Evolutionary conservation across 2,329 filamentous ascomycete species (phyloP), one percentile per base, ranked within the genome.

Genomic region (Dissoconium aciculare): DNA sequence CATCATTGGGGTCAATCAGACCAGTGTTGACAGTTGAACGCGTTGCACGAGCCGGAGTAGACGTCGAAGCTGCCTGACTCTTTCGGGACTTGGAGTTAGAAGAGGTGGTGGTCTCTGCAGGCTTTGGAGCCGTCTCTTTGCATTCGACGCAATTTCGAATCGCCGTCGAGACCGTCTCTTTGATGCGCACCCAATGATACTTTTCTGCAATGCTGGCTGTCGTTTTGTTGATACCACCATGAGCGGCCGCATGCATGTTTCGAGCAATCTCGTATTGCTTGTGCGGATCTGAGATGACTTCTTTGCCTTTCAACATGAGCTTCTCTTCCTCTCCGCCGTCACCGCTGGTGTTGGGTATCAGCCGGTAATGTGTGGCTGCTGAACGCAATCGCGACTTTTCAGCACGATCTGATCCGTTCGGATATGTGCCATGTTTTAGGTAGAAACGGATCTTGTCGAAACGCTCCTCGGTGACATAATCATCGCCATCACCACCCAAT

Each of bases 371-470:
- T 12, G 84, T 93, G 24, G 85, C 85, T 28, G 87, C 85, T 57
- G 81, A 92, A 46, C 89, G 74, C 34, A 98, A 72, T 46, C 87
- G 79, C 59, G 78, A 87, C 69, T 95, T 95, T 58, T 95, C 89
- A 34, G 85, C 85, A 36, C 87, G 74, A 63, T 94, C 84, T 51
- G 87, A 85, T 39, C 85, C 87, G 47, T 78, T 76, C 36, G 89
- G 89, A 56, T 98, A 95, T 56, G 85, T 83, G 51, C 78, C 78
- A 55, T 85, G 83, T 59, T 92, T 91, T 51, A 95, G 74, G 59
- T 95, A 95, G 64, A 81, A 95, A 51, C 85, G 79, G 54, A 95
- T 95, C 66, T 94, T 94, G 65, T 94, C 87, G 64, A 95, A 95
- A 45, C 89, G 81, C 62, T 94, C 85, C 64, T 94, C 85, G 56